These are phyloP conservation scores for Cutaneotrichosporon daszewskae DNA, from an alignment of 1,284 basidiomycete species.

Conservation along the genomic window DNA sequence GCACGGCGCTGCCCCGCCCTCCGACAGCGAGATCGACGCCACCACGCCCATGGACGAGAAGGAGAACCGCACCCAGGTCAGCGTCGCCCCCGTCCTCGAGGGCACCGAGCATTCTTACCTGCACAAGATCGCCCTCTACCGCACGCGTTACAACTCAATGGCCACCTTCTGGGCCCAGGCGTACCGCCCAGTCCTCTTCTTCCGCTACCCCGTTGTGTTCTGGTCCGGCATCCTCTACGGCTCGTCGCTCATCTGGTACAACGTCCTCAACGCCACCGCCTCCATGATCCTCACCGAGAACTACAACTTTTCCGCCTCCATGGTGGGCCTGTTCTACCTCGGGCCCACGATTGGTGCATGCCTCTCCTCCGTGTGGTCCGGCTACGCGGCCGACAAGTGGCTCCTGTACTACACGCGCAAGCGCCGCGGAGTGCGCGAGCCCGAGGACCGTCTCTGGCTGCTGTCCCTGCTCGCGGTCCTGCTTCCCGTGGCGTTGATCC, in stretches of 20 bases:
- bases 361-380: conserved; percentile 11
- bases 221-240: conserved; percentile 24
- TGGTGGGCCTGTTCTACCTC: conserved; percentile 25
- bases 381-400: conserved; percentile 21
- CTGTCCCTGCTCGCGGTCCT: conserved; percentile 18
- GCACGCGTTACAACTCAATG: conserved; percentile 7
- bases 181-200: conserved; percentile 18
- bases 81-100: neutral
- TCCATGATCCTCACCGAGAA: conserved; percentile 10
- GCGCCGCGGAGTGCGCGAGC: conserved; percentile 27
- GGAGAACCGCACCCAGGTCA: neutral
- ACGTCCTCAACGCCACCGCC: conserved; percentile 24
- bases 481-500: conserved; percentile 22
- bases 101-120: conserved; percentile 6
- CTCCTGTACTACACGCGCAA: conserved; percentile 15
- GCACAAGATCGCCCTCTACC: conserved; percentile 11
- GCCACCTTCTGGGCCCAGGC: conserved; percentile 10
- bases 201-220: conserved; percentile 19
- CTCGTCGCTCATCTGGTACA: conserved; percentile 22
- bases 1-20: neutral
- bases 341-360: conserved; percentile 23
- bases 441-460: conserved; percentile 28
- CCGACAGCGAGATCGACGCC: neutral
- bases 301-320: conserved; percentile 16
- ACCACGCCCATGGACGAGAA: neutral